Base-by-base conservation (phyloP, 2,329 filamentous ascomycete species). In the Sporothrix luriei region DNA sequence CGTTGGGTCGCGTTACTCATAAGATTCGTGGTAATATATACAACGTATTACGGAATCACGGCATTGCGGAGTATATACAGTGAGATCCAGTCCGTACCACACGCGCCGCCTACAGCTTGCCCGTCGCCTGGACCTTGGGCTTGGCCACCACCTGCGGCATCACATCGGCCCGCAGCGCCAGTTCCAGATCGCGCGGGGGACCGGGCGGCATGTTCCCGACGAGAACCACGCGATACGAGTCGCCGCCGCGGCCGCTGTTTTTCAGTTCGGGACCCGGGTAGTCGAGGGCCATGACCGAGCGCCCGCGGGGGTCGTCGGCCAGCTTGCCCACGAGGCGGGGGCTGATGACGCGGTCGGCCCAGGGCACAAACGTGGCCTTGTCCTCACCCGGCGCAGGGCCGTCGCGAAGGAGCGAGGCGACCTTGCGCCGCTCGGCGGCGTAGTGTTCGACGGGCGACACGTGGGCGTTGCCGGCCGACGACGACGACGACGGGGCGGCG, bases 261-360 rank as follows among this genome's bases (percentile, higher is more conserved):
- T 78, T 79, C 48, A 90, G 78, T 76, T 90, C 88, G 4, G 79
- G 80, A 0, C 87, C 87, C 0, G 87, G 85, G 73, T 82, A 83
- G 67, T 88, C 85, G n/a, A 91, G 75, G 0, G 79, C 84, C 51
- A 90, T 75, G 2, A 90, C 84, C 13, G 81, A 75, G 66, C 85
- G 79, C 13, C 80, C 80, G 69, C 85, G 84, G 3, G 76, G 75
- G 43, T 65, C 67, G 19, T 79, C 78, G 59, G 82, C 77, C 69
- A 84, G 51, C 49, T 33, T 74, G 21, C 84, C 81, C 9, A 88
- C 67, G 14, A 78, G 78, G 3, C 80, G 78, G 3, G 88, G 87
- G 72, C 84, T 84, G 69, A 90, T 90, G n/a, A 85, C 84, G 76
- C 89, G 88, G 5, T 88, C 83, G 0, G 78, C 81, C 87, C 86